Evolutionary conservation across 164 flowering plant genomes (phyloP).

Genomic region (Cinnamomum micranthum): DNA sequence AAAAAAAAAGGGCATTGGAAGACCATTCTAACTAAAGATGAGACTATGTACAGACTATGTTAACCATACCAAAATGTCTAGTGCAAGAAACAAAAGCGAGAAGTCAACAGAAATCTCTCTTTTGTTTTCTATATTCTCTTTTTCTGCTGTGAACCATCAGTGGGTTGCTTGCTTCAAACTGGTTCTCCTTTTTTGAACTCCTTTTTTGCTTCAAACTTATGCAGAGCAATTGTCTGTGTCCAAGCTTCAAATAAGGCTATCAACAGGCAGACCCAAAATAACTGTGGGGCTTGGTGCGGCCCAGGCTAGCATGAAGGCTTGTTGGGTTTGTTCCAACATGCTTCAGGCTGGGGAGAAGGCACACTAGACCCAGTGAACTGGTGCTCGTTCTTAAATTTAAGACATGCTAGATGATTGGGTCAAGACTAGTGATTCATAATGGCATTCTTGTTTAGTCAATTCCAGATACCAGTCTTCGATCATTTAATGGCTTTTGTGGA

Average conservation of each 20-base stretch:
- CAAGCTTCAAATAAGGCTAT: neutral
- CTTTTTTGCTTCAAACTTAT: no score
- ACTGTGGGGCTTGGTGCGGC: neutral
- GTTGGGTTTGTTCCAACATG: neutral
- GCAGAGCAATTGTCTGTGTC: neutral
- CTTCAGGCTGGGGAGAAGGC: neutral
- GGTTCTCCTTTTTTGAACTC: no score
- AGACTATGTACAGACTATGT: no score
- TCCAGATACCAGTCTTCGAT: neutral
- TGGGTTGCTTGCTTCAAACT: neutral
- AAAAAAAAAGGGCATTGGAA: no score
- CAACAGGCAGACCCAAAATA: neutral
- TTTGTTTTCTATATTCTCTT: neutral
- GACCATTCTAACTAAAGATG: no score
- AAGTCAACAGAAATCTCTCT: no score
- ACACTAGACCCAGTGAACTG: neutral
- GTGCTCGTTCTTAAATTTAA: neutral
- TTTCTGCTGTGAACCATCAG: neutral
- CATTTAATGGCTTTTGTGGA: no score
- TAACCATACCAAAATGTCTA: no score
- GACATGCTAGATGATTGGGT: neutral
- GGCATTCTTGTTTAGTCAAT: neutral
- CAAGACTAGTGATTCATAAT: neutral
- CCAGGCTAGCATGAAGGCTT: neutral
- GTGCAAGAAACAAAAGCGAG: no score